Percentiles rank a stretch among this genome's conserved stretches.
Conservation (phyloP, 805 yeast species). For the Metschnikowia amazonensis region DNA sequence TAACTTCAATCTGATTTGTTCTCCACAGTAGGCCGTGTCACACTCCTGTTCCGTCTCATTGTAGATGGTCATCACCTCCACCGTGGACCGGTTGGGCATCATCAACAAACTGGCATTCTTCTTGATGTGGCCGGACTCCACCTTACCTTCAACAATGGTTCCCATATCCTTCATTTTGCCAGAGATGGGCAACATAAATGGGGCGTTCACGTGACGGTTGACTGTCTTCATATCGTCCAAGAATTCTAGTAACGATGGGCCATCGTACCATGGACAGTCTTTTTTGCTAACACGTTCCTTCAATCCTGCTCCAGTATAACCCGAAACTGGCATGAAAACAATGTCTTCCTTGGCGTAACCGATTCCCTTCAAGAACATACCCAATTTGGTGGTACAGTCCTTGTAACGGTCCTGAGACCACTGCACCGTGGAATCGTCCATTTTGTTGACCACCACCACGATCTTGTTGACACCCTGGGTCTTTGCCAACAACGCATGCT, state of each 20-base stretch:
- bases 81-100: constrained; percentile 86
- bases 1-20: constrained; percentile 89
- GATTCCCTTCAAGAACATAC: constrained; percentile 73
- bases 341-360: constrained; percentile 90
- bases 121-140: constrained; percentile 90
- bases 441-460: constrained; percentile 92
- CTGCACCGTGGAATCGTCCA: constrained; percentile 95
- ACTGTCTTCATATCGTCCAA: constrained; percentile 78
- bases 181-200: constrained; percentile 95
- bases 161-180: constrained; percentile 97
- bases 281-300: constrained; percentile 73
- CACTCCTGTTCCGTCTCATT: constrained; percentile 96
- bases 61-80: constrained; percentile 83
- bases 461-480: constrained; percentile 96
- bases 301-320: constrained; percentile 95
- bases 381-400: constrained; percentile 86
- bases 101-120: constrained; percentile 70
- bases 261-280: constrained; percentile 89
- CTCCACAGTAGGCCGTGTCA: constrained; percentile 88
- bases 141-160: constrained; percentile 96
- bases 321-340: constrained; percentile 94
- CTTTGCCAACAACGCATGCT: constrained; percentile 94
- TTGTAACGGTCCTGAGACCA: constrained; percentile 97
- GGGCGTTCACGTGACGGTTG: constrained; percentile 85
- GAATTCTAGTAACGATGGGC: constrained; percentile 88